phyloP scores from a whole-genome alignment of 192 early-diverging fungal species.

The Dissophora ornata region DNA sequence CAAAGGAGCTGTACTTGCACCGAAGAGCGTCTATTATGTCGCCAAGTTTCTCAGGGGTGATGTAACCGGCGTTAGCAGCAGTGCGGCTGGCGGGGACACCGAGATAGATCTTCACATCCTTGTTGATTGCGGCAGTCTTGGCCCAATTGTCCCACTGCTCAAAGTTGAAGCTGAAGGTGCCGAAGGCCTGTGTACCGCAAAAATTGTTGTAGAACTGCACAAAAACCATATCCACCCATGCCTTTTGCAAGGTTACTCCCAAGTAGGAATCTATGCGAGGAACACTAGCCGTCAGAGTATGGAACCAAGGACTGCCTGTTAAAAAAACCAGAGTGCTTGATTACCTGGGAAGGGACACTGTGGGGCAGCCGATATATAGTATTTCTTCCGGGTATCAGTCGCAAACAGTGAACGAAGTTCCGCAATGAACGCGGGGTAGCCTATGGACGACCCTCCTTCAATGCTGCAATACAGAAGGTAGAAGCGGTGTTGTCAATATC shows the following conservation, averaged over 20 bases:
- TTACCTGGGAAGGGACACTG: constrained; percentile 76
- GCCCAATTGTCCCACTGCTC: constrained; percentile 80
- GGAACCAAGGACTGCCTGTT: too few species aligned
- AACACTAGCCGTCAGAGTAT: neutral
- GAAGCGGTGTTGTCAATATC: neutral
- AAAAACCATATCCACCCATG: constrained; percentile 77
- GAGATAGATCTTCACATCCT: constrained; percentile 69
- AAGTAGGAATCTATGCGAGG: constrained; percentile 62
- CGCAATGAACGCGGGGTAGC: constrained; percentile 70
- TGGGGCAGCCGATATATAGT: constrained; percentile 75
- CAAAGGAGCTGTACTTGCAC: constrained; percentile 66
- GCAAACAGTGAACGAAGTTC: constrained; percentile 65
- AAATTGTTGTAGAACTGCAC: constrained; percentile 90
- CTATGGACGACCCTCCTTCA: constrained; percentile 69
- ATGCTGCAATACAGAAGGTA: constrained; percentile 56
- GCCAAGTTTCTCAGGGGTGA: constrained; percentile 56
- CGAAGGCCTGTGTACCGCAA: constrained; percentile 60
- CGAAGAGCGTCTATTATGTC: constrained; percentile 62
- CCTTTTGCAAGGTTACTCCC: constrained; percentile 65
- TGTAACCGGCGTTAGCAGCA: constrained; percentile 70
- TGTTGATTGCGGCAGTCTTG: constrained; percentile 63
- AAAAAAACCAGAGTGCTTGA: neutral
- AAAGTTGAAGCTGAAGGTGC: constrained; percentile 73
- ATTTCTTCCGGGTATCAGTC: constrained; percentile 56
- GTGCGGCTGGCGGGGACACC: constrained; percentile 70